Percentiles rank a stretch among this genome's conserved stretches.
These are phyloP conservation scores for Gracilaria domingensis DNA, from an alignment of 23 red algal genomes.

Conservation along the genomic window DNA sequence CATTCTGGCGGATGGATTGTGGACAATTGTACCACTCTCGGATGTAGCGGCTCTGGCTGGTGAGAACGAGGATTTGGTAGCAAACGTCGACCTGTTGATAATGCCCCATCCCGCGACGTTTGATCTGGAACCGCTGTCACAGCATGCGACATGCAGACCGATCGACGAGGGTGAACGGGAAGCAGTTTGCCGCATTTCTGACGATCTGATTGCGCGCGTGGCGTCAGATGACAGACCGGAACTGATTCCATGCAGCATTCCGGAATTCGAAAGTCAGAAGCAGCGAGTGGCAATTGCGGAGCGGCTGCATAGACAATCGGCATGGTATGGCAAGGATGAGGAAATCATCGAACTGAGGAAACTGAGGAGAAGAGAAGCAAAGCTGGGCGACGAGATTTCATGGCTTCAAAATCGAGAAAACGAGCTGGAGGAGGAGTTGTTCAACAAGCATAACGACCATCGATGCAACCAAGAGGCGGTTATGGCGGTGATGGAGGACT, in stretches of 20 bases:
- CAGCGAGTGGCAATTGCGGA: slow-evolving; percentile 22
- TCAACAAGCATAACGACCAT: slow-evolving; percentile 28
- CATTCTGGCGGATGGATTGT: slow-evolving; percentile 61
- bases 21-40: slow-evolving; percentile 48
- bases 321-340: slow-evolving; percentile 53
- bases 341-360: slow-evolving; percentile 33
- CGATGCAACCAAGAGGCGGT: slow-evolving; percentile 24
- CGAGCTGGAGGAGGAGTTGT: slow-evolving; percentile 32
- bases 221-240: slow-evolving; percentile 13
- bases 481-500: slow-evolving; percentile 72
- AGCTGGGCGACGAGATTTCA: slow-evolving; percentile 52
- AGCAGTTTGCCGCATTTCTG: slow-evolving; percentile 32
- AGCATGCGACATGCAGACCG: slow-evolving; percentile 44
- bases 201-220: slow-evolving; percentile 56
- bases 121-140: slow-evolving; percentile 31
- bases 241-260: slow-evolving; percentile 2
- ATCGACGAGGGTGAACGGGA: slow-evolving; percentile 43
- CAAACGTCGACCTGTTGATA: slow-evolving; percentile 59
- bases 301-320: slow-evolving; percentile 12
- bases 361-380: slow-evolving; percentile 27
- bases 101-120: slow-evolving; percentile 70
- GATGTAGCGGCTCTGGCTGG: slow-evolving; percentile 52
- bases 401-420: slow-evolving; percentile 10
- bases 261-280: slow-evolving; percentile 49
- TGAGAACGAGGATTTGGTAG: slow-evolving; percentile 22